These are phyloP conservation scores for Sanghuangporus baumii DNA, from an alignment of 1,284 basidiomycete genomes.

Conservation along the genomic window DNA sequence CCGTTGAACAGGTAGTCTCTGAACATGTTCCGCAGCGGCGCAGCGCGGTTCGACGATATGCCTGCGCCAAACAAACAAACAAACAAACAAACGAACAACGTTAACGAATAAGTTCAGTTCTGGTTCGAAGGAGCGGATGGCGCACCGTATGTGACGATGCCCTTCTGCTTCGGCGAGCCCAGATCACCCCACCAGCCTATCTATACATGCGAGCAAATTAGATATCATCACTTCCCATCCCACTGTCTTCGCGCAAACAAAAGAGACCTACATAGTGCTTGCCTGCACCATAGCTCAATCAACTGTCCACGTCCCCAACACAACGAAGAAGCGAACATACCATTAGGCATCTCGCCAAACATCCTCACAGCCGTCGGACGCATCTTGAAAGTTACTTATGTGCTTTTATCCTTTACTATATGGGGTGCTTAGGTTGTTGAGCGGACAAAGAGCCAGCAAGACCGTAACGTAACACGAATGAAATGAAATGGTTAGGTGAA, in stretches of 20 bases:
- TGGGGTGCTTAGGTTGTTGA: background rate
- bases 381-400: slow-evolving; percentile 36
- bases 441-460: background rate
- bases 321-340: slow-evolving; percentile 34
- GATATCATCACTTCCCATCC: background rate
- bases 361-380: slow-evolving; percentile 53
- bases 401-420: background rate
- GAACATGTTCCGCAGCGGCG: slow-evolving; percentile 67
- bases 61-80: slow-evolving; percentile 37
- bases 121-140: slow-evolving; percentile 20
- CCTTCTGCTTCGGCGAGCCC: slow-evolving; percentile 67
- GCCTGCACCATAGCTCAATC: slow-evolving; percentile 27
- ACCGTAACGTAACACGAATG: background rate
- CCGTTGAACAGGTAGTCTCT: slow-evolving; percentile 84
- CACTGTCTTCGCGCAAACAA: background rate
- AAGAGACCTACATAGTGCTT: slow-evolving; percentile 59
- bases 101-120: background rate
- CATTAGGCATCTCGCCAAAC: slow-evolving; percentile 74
- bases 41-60: slow-evolving; percentile 77
- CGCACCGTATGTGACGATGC: slow-evolving; percentile 79
- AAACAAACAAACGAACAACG: too few species aligned
- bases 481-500: background rate
- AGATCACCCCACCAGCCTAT: slow-evolving; percentile 92
- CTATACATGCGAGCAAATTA: slow-evolving; percentile 34
- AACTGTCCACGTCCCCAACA: background rate